These are phyloP conservation scores for Alternaria triticimaculans DNA, from an alignment of 2,329 filamentous ascomycete genomes.

Conservation along the genomic window DNA sequence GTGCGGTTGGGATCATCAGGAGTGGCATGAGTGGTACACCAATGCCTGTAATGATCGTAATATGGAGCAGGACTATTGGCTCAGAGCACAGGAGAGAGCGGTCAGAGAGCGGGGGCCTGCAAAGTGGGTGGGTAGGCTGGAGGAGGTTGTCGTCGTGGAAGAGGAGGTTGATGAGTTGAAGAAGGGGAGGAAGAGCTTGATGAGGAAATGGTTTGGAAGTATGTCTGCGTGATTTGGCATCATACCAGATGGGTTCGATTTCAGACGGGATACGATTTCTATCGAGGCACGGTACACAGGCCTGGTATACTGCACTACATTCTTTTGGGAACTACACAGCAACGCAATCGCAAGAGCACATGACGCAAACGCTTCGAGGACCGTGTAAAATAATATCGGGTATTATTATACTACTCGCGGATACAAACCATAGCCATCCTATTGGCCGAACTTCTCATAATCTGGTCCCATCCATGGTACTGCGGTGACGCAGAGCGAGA, in stretches of 20 bases:
- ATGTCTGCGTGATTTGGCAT: neutral
- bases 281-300: neutral
- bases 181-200: slow-evolving; percentile 18
- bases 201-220: slow-evolving; percentile 28
- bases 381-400: neutral
- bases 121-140: slow-evolving; percentile 1
- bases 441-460: neutral
- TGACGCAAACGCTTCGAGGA: neutral
- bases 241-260: neutral
- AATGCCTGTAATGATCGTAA: slow-evolving; percentile 24
- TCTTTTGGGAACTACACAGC: neutral
- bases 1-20: slow-evolving; percentile 28
- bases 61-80: slow-evolving; percentile 37
- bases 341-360: neutral
- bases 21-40: slow-evolving; percentile 37
- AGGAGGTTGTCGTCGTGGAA: slow-evolving; percentile 3
- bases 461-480: neutral
- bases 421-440: neutral
- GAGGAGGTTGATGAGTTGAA: slow-evolving; percentile 10
- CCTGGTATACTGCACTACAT: neutral
- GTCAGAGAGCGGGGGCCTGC: slow-evolving; percentile 26
- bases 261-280: neutral
- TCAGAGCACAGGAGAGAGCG: slow-evolving; percentile 36
- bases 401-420: neutral
- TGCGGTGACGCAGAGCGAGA: too few relatives aligned